phyloP scores from a whole-genome alignment of 371 early-diverging fungal genomes.

The Agmasoma carcini region DNA sequence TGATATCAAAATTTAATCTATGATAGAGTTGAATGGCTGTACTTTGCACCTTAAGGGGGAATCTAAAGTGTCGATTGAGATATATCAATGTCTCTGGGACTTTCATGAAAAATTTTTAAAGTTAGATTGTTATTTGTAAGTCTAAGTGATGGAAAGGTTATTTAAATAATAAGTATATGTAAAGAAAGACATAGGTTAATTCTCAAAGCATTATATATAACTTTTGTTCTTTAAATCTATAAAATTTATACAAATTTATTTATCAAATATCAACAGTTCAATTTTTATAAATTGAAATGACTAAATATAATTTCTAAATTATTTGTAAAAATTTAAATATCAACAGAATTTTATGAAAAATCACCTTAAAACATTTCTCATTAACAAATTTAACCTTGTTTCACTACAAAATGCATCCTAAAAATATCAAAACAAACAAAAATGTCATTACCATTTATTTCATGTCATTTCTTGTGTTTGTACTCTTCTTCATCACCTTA shows the following conservation, averaged over 20 bases:
- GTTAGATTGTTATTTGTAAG: too few relatives aligned
- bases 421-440: not conserved
- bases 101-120: too few relatives aligned
- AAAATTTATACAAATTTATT: too few relatives aligned
- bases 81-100: too few relatives aligned
- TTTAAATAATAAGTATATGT: too few relatives aligned
- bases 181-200: too few relatives aligned
- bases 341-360: not conserved
- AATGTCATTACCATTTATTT: conserved; percentile 38
- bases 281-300: not conserved
- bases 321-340: not conserved
- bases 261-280: not conserved
- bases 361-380: not conserved
- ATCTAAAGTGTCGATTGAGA: too few relatives aligned
- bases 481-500: conserved; percentile 62
- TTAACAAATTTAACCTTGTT: not conserved
- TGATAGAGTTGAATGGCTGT: conserved; percentile 19
- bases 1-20: not conserved
- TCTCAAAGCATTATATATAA: too few relatives aligned
- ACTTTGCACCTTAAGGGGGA: conserved; percentile 29
- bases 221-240: too few relatives aligned
- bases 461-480: conserved; percentile 45
- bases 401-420: not conserved
- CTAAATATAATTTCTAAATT: not conserved
- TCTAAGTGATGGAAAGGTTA: too few relatives aligned